Conservation (phyloP, 495 filamentous ascomycete genomes). For the Podospora sp. region DNA sequence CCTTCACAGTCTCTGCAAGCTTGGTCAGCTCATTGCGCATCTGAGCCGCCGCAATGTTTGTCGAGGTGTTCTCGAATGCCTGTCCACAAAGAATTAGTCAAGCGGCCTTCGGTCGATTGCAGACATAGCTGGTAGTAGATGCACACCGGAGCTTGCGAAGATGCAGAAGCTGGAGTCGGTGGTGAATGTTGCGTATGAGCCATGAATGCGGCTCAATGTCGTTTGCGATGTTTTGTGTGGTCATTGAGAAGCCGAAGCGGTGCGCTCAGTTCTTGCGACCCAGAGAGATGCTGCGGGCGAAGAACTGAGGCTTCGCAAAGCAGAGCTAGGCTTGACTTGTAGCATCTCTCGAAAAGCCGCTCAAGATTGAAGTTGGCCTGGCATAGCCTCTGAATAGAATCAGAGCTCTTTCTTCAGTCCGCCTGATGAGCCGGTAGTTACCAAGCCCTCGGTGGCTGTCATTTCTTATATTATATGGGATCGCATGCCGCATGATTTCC, state of each 20-base stretch:
- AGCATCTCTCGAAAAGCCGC: not conserved
- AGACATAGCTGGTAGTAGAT: not conserved
- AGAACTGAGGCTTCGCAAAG: not conserved
- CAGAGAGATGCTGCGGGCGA: not conserved
- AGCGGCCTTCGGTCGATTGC: not conserved
- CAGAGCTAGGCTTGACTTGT: not conserved
- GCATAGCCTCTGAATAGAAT: not conserved
- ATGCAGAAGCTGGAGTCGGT: not conserved
- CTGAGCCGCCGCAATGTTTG: constrained; percentile 94
- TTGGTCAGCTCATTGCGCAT: constrained; percentile 98
- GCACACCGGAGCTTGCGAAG: constrained; percentile 1
- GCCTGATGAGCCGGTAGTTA: not conserved
- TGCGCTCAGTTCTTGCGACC: not conserved
- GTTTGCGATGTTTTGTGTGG: not conserved
- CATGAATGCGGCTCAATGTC: not conserved
- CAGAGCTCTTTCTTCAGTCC: not conserved
- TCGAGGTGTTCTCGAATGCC: constrained; percentile 99
- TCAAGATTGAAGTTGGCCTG: not conserved
- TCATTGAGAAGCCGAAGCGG: not conserved
- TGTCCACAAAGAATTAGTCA: constrained; percentile 37
- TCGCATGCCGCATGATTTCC: not conserved
- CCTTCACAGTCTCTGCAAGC: constrained; percentile 85
- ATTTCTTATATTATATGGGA: not conserved
- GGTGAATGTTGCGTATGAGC: not conserved
- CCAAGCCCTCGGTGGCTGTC: not conserved